A percentile compares a stretch with the other conserved stretches of the same genome.
Conservation (phyloP, 345 rosid genomes). For the Lumnitzera racemosa region DNA sequence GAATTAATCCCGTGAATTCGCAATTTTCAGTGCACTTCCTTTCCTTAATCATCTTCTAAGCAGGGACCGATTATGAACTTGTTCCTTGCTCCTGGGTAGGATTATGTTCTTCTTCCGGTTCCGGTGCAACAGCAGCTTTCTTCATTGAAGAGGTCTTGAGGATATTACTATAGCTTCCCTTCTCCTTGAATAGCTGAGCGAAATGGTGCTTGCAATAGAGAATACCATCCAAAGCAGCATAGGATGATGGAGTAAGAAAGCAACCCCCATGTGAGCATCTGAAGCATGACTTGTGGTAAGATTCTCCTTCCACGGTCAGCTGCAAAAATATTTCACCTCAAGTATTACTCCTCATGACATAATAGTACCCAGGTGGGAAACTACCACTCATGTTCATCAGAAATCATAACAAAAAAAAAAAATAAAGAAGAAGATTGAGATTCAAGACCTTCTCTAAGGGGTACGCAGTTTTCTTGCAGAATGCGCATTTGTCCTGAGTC, state of each 20-base stretch:
- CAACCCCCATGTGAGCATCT: conserved; percentile 53
- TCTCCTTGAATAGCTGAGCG: conserved; percentile 46
- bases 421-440: too few relatives aligned
- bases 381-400: too few relatives aligned
- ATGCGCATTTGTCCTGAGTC: conserved; percentile 41
- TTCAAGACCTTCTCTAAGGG: conserved; percentile 40
- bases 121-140: conserved; percentile 5
- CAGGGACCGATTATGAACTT: not conserved
- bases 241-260: conserved; percentile 30
- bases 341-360: too few relatives aligned
- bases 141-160: conserved; percentile 22
- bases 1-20: too few relatives aligned
- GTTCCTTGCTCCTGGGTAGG: not conserved
- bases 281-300: conserved; percentile 47
- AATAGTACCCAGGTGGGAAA: too few relatives aligned
- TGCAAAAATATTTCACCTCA: conserved; percentile 7
- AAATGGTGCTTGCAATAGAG: conserved; percentile 51
- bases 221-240: conserved; percentile 44
- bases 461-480: conserved; percentile 38
- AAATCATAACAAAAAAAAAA: too few relatives aligned
- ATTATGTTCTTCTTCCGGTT: conserved; percentile 6
- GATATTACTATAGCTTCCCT: conserved; percentile 35
- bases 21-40: too few relatives aligned
- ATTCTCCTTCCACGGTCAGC: conserved; percentile 44
- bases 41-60: not conserved